Percentiles rank a stretch among this genome's conserved stretches.
phyloP scores from a whole-genome alignment of 78 protist species.

The Dictyostelium discoideum region dicty_2.7 NC_007089.4:4037501-4038000 shows the following conservation, averaged over 20 bases:
- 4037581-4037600: slow-evolving; percentile 93
- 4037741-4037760: too few relatives aligned
- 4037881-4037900: slow-evolving; percentile 61
- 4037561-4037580: slow-evolving; percentile 86
- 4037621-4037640: slow-evolving; percentile 70
- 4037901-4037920: slow-evolving; percentile 78
- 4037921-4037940: slow-evolving; percentile 81
- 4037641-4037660: slow-evolving; percentile 84
- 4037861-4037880: slow-evolving; percentile 54
- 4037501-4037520: slow-evolving; percentile 93
- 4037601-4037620: slow-evolving; percentile 90
- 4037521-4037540: slow-evolving; percentile 94
- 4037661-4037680: slow-evolving; percentile 78
- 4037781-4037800: too few relatives aligned
- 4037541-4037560: slow-evolving; percentile 89
- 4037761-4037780: too few relatives aligned
- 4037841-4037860: slow-evolving; percentile 9
- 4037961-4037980: slow-evolving; percentile 93
- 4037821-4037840: neutral
- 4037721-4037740: neutral
- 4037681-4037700: neutral
- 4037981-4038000: slow-evolving; percentile 88
- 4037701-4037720: neutral
- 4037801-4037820: too few relatives aligned
- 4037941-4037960: slow-evolving; percentile 85